phyloP scores from a whole-genome alignment of 2,329 filamentous ascomycete species.

The Cercospora sp. region DNA sequence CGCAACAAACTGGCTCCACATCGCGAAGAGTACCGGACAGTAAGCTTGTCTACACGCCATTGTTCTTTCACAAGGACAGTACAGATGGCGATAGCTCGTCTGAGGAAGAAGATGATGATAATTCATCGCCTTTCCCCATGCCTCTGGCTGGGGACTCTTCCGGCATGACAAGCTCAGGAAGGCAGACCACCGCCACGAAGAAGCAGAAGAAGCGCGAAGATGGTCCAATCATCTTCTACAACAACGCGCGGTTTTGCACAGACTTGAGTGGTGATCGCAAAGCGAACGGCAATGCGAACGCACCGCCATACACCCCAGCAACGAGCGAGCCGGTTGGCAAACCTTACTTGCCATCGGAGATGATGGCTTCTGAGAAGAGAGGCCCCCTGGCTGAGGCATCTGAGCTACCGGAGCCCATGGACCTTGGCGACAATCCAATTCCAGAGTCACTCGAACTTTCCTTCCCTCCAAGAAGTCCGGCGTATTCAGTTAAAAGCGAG shows the following conservation, averaged over 20 bases:
- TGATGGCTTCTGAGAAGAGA: conserved; percentile 32
- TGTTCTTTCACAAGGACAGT: conserved; percentile 50
- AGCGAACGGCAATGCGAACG: conserved; percentile 16
- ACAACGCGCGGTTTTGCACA: conserved; percentile 74
- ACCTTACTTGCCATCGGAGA: neutral
- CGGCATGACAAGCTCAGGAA: conserved; percentile 48
- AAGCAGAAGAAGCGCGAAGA: conserved; percentile 59
- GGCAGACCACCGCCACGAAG: conserved; percentile 41
- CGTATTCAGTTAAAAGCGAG: conserved; percentile 12
- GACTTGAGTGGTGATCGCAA: conserved; percentile 69
- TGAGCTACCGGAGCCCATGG: conserved; percentile 38
- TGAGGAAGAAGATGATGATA: conserved; percentile 35
- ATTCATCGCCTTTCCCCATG: conserved; percentile 35
- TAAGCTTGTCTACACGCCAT: conserved; percentile 48
- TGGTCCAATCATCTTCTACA: conserved; percentile 82
- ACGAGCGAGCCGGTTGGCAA: conserved; percentile 26
- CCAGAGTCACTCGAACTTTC: conserved; percentile 39
- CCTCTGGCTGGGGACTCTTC: conserved; percentile 41
- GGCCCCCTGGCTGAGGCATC: conserved; percentile 34
- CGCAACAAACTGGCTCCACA: conserved; percentile 9
- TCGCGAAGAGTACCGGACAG: conserved; percentile 31
- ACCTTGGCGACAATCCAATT: conserved; percentile 41
- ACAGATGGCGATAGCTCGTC: conserved; percentile 43
- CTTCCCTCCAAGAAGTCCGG: conserved; percentile 41
- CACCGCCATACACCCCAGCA: conserved; percentile 28